phyloP scores from a whole-genome alignment of 495 filamentous ascomycete genomes.

The Collariella sp. region DNA sequence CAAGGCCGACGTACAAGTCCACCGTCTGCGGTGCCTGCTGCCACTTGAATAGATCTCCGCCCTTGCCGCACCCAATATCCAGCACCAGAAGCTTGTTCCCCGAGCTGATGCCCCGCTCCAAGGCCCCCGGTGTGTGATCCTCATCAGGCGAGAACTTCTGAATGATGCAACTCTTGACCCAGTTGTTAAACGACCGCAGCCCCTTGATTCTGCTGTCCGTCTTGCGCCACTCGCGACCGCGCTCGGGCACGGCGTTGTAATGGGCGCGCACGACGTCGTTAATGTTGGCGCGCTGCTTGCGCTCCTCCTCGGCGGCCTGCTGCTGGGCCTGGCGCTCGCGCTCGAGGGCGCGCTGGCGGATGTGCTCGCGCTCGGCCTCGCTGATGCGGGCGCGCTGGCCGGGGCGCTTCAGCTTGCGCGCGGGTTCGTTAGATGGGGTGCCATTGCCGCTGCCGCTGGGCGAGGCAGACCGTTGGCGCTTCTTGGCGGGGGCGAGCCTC shows the following conservation, averaged over 20 bases:
- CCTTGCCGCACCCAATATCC: conserved; percentile 94
- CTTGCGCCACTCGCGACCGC: conserved; percentile 88
- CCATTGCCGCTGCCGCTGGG: conserved; percentile 26
- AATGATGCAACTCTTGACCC: conserved; percentile 94
- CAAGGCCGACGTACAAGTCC: conserved; percentile 82
- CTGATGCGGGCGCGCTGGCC: conserved; percentile 72
- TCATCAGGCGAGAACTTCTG: conserved; percentile 92
- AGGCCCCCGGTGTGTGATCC: conserved; percentile 46
- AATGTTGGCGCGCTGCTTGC: conserved; percentile 44
- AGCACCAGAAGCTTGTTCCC: conserved; percentile 63
- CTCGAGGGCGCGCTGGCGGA: conserved; percentile 58
- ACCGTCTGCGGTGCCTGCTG: conserved; percentile 77
- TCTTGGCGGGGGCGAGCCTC: conserved; percentile 47
- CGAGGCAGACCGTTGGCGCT: conserved; percentile 34
- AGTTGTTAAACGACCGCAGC: conserved; percentile 91
- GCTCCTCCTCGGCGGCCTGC: conserved; percentile 30
- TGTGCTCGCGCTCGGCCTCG: conserved; percentile 57
- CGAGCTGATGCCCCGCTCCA: conserved; percentile 44
- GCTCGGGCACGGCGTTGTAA: conserved; percentile 91
- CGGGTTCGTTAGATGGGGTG: conserved; percentile 33
- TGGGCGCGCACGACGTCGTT: conserved; percentile 83
- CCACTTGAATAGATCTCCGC: conserved; percentile 93
- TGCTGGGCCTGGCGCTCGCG: conserved; percentile 53
- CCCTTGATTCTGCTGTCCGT: conserved; percentile 92
- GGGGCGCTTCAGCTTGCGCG: conserved; percentile 76